phyloP scores from a whole-genome alignment of 179 eudicot genomes.

The Corrigiola litoralis region DNA sequence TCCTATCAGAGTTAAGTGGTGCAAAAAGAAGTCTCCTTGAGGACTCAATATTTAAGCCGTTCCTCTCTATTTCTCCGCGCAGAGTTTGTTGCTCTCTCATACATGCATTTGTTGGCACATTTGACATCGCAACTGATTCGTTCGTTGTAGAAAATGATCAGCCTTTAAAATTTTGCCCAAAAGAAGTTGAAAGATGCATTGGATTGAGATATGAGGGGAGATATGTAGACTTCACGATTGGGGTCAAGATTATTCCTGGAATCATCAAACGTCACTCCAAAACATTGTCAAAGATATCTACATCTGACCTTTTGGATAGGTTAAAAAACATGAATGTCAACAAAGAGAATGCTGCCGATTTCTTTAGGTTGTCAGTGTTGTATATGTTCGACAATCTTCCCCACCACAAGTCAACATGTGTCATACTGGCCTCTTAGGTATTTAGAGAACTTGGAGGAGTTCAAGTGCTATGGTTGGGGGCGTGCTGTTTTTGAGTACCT shows the following conservation, averaged over 20 bases:
- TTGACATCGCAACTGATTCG: not conserved
- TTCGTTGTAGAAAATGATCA: not conserved
- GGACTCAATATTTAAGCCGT: slow-evolving; percentile 9
- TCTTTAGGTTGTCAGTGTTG: slow-evolving; percentile 4
- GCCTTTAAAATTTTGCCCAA: slow-evolving; percentile 7
- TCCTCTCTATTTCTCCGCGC: slow-evolving; percentile 3
- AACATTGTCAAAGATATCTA: not conserved
- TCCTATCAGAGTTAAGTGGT: not conserved
- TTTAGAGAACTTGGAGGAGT: not conserved
- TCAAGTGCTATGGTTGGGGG: slow-evolving; percentile 3
- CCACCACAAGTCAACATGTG: not conserved
- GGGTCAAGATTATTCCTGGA: not conserved
- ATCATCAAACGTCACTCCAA: not conserved
- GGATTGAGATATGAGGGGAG: not conserved
- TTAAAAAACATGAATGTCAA: slow-evolving; percentile 3
- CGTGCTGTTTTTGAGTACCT: not conserved
- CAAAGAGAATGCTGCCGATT: not conserved
- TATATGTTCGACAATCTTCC: slow-evolving; percentile 7
- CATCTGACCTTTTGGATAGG: not conserved
- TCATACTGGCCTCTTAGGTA: not conserved
- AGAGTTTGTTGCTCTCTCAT: not conserved
- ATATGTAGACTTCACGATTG: not conserved
- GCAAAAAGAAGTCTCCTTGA: slow-evolving; percentile 13
- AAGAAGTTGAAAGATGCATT: slow-evolving; percentile 7
- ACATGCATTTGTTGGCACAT: not conserved